Evolutionary conservation across 441 rosid species (phyloP).

Genomic region (Euphorbia schlechtendalii): DNA sequence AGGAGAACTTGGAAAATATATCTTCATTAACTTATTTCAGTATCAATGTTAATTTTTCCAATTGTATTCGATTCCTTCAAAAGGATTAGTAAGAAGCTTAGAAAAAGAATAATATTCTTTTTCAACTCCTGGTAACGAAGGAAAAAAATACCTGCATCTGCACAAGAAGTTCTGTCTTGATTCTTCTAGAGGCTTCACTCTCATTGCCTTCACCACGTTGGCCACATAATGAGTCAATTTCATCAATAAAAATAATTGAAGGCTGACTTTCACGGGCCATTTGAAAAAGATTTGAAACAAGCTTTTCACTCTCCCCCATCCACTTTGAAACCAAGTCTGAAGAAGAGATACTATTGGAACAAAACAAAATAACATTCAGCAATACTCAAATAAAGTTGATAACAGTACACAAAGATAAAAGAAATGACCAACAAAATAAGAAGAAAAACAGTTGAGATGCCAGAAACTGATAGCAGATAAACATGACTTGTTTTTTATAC

Average conservation of each 20-base stretch:
- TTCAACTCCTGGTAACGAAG: background rate
- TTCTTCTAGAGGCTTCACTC: constrained; percentile 99
- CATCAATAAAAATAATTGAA: constrained; percentile 90
- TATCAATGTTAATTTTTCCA: too few species aligned
- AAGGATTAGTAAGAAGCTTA: background rate
- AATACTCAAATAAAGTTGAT: background rate
- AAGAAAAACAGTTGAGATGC: background rate
- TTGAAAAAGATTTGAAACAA: constrained; percentile 91
- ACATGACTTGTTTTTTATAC: background rate
- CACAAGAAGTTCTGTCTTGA: constrained; percentile 98
- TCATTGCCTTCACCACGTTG: constrained; percentile 98
- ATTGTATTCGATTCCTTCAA: background rate
- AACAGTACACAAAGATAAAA: background rate
- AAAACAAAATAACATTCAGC: constrained; percentile 1
- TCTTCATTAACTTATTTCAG: background rate
- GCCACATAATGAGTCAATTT: constrained; percentile 97
- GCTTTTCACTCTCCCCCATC: constrained; percentile 99
- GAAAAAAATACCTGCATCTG: constrained; percentile 84
- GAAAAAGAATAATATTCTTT: background rate
- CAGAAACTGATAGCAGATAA: background rate
- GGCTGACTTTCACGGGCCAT: constrained; percentile 99
- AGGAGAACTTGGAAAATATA: background rate
- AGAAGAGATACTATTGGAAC: constrained; percentile 60
- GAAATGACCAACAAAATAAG: background rate
- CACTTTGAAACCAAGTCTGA: constrained; percentile 99